phyloP scores from a whole-genome alignment of 164 flowering plant species.

The Magnolia sinica region DNA sequence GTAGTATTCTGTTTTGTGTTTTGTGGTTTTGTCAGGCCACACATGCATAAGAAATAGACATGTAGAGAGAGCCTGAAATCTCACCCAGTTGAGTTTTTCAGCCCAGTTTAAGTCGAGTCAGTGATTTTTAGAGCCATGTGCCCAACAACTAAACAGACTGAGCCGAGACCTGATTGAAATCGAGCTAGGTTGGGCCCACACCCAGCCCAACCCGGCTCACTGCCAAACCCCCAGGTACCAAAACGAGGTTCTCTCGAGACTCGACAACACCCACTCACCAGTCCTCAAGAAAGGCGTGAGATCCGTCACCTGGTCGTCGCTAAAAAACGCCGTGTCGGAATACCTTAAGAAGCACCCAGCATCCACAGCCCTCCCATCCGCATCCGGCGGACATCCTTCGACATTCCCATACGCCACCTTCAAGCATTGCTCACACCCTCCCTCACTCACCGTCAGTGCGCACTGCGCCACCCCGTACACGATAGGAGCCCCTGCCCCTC shows the following conservation, averaged over 20 bases:
- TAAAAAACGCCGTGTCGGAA: conserved; percentile 40
- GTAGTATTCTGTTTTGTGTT: no score
- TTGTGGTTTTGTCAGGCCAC: no score
- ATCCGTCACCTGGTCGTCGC: conserved; percentile 35
- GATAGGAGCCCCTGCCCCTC: neutral
- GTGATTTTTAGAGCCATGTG: no score
- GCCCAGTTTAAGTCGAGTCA: no score
- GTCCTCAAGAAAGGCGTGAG: conserved; percentile 28
- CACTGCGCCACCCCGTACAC: conserved; percentile 53
- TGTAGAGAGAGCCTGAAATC: no score
- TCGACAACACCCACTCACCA: conserved; percentile 21
- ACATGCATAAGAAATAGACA: no score
- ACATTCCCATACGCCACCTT: conserved; percentile 31
- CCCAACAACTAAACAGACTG: no score
- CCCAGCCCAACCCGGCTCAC: no score
- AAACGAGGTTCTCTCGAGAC: neutral
- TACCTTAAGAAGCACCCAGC: conserved; percentile 60
- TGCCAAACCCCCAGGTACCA: no score
- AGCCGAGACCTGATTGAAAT: no score
- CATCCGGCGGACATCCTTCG: conserved; percentile 31
- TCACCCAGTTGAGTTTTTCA: no score
- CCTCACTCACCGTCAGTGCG: conserved; percentile 29
- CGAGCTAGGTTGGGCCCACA: no score
- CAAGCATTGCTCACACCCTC: conserved; percentile 48
- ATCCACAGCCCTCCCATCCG: conserved; percentile 44